These are phyloP conservation scores for Rhodotorula paludigena DNA, from an alignment of 768 basidiomycete genomes.

Conservation along the genomic window DNA sequence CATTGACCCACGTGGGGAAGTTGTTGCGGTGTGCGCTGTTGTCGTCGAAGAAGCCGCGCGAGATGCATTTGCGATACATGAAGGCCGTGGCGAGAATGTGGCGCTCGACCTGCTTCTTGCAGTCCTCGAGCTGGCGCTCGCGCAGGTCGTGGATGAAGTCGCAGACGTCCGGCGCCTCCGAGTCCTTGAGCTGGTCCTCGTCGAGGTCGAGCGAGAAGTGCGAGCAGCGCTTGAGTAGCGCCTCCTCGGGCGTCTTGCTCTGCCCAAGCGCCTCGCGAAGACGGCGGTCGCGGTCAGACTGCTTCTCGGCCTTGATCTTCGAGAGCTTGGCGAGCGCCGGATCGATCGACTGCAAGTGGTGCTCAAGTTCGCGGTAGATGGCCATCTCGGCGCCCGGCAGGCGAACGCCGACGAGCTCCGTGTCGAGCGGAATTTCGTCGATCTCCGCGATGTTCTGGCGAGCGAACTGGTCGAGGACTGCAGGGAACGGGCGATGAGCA, in stretches of 20 bases:
- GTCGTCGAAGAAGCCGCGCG: background rate
- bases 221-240: constrained; percentile 87
- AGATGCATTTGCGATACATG: constrained; percentile 52
- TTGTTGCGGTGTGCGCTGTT: background rate
- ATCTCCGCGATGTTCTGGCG: constrained; percentile 89
- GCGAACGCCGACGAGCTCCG: constrained; percentile 58
- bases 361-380: constrained; percentile 89
- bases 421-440: constrained; percentile 80
- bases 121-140: constrained; percentile 69
- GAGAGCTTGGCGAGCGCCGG: constrained; percentile 55
- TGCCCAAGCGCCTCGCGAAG: constrained; percentile 80
- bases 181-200: constrained; percentile 44
- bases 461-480: constrained; percentile 46
- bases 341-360: constrained; percentile 82
- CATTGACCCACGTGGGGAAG: constrained; percentile 13
- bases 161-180: constrained; percentile 84
- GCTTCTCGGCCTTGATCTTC: constrained; percentile 60
- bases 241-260: constrained; percentile 58
- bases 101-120: constrained; percentile 64
- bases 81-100: constrained; percentile 63
- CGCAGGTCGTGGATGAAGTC: constrained; percentile 84
- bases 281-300: constrained; percentile 70
- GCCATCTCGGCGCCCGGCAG: constrained; percentile 79
- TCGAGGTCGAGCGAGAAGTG: constrained; percentile 75
- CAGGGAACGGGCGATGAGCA: background rate